Conservation (phyloP, 148 eudicot species). For the Diospyros kaki region DNA sequence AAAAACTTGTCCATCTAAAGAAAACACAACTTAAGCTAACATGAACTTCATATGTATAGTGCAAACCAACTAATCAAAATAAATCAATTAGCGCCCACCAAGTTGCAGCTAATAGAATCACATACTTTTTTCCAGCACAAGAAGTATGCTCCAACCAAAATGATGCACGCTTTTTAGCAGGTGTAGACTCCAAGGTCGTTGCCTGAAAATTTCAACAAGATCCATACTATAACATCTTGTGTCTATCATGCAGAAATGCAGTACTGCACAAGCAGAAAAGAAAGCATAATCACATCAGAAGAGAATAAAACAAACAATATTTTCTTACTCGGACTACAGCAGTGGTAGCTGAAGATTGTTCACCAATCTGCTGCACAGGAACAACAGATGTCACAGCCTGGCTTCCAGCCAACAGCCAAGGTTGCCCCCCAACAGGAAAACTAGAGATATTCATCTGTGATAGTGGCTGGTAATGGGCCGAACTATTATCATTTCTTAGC, state of each 20-base stretch:
- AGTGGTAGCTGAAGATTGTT: constrained; percentile 32
- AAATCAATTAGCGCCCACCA: not conserved
- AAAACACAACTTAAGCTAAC: constrained; percentile 2
- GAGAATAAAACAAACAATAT: not conserved
- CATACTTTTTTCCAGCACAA: constrained; percentile 71
- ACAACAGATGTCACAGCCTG: constrained; percentile 37
- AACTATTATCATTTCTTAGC: constrained; percentile 47
- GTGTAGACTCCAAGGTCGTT: constrained; percentile 33
- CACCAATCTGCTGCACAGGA: constrained; percentile 36
- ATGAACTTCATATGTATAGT: not conserved
- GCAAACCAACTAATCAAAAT: not conserved
- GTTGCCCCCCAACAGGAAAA: constrained; percentile 43
- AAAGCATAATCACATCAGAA: not conserved
- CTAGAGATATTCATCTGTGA: constrained; percentile 43
- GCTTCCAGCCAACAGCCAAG: constrained; percentile 36
- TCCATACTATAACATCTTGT: not conserved
- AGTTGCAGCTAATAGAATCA: constrained; percentile 3
- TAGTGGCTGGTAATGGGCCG: constrained; percentile 46
- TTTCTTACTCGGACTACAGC: constrained; percentile 28
- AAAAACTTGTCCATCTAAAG: not conserved
- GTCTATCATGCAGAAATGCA: not conserved
- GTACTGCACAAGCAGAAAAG: constrained; percentile 5
- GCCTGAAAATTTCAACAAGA: constrained; percentile 33
- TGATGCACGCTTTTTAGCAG: constrained; percentile 38
- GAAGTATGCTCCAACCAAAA: constrained; percentile 80